Evolutionary conservation across 2,329 filamentous ascomycete species (phyloP).

Genomic region (Pyricularia sp.): DNA sequence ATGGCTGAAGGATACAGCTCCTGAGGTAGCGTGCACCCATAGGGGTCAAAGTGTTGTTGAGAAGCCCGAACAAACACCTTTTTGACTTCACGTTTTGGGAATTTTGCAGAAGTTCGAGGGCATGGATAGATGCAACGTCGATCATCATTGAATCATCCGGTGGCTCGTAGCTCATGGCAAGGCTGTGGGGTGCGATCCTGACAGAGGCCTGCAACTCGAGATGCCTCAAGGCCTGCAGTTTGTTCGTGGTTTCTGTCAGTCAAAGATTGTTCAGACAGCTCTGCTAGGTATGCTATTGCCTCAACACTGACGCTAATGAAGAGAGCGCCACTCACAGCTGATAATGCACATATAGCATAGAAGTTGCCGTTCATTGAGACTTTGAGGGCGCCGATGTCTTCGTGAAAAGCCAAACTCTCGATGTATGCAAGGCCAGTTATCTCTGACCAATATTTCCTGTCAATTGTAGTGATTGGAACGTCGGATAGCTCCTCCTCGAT

Average conservation of each 20-base stretch:
- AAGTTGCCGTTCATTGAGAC: conserved; percentile 71
- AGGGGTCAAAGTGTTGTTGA: conserved; percentile 75
- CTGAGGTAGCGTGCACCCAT: conserved; percentile 80
- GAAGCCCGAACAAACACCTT: conserved; percentile 68
- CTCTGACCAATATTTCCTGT: conserved; percentile 78
- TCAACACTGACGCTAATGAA: neutral
- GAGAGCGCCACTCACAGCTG: conserved; percentile 48
- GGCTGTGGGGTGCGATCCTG: conserved; percentile 62
- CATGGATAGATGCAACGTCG: conserved; percentile 73
- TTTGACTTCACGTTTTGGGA: conserved; percentile 63
- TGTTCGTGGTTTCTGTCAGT: neutral
- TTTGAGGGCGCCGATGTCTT: conserved; percentile 71
- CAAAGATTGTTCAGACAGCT: neutral
- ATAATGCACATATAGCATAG: conserved; percentile 73
- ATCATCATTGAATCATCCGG: conserved; percentile 94
- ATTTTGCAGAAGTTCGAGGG: conserved; percentile 85
- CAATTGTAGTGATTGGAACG: conserved; percentile 48
- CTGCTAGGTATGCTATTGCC: neutral
- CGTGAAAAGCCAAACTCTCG: conserved; percentile 61
- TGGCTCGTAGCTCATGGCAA: conserved; percentile 76
- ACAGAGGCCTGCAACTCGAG: conserved; percentile 57
- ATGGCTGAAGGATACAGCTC: conserved; percentile 79
- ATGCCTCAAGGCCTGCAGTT: conserved; percentile 60
- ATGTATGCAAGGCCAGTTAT: conserved; percentile 64
- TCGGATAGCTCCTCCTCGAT: conserved; percentile 59